These are phyloP conservation scores for Tetracladium setigerum DNA, from an alignment of 495 filamentous ascomycete genomes.

Conservation along the genomic window DNA sequence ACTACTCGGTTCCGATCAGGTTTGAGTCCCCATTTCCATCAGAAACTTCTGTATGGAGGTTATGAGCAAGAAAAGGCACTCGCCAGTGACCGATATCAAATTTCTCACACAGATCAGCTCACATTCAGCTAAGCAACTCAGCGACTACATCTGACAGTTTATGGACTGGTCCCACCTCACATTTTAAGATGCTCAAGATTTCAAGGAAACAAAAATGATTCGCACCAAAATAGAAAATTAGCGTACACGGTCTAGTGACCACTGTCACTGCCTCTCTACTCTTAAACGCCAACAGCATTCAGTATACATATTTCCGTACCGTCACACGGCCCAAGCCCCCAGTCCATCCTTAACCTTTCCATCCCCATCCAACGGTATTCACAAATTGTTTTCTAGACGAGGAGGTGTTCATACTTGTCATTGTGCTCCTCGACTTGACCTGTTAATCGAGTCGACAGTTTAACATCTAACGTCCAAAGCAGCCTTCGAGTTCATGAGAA, in stretches of 20 bases:
- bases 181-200: not conserved
- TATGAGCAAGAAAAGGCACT: too few relatives aligned
- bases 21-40: too few relatives aligned
- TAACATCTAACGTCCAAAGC: constrained; percentile 33
- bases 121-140: not conserved
- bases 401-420: constrained; percentile 15
- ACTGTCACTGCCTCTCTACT: constrained; percentile 14
- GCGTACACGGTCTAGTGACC: constrained; percentile 20
- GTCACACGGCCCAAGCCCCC: constrained; percentile 4
- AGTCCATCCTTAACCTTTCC: constrained; percentile 4
- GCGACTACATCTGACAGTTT: not conserved
- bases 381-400: constrained; percentile 14
- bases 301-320: constrained; percentile 22
- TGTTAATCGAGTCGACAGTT: not conserved
- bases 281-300: constrained; percentile 21
- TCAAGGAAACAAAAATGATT: constrained; percentile 11
- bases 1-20: too few relatives aligned
- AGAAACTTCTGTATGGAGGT: too few relatives aligned
- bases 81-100: too few relatives aligned
- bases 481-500: constrained; percentile 95
- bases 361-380: constrained; percentile 13
- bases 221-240: constrained; percentile 20
- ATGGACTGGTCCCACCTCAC: not conserved
- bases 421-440: constrained; percentile 5
- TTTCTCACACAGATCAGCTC: too few relatives aligned